phyloP scores from a whole-genome alignment of 2,329 filamentous ascomycete species.

The Albophoma yamanashiensis region DNA sequence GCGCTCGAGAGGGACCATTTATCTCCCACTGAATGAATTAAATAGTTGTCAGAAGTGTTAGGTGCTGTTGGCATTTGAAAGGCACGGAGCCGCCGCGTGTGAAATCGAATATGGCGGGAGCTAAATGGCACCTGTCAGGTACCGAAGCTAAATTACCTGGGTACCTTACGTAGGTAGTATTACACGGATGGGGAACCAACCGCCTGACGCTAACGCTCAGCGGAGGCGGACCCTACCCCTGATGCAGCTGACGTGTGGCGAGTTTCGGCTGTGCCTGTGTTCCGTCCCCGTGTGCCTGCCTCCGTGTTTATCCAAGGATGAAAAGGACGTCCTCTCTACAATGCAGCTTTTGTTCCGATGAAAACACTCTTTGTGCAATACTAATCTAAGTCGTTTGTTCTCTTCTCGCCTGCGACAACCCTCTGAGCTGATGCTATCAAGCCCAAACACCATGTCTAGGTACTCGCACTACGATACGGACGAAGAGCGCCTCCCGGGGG shows the following conservation, averaged over 20 bases:
- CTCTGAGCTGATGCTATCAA: neutral
- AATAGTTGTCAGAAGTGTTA: too few relatives aligned
- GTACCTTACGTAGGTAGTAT: too few relatives aligned
- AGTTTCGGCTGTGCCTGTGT: neutral
- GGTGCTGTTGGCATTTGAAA: too few relatives aligned
- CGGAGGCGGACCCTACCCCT: neutral
- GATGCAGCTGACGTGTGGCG: neutral
- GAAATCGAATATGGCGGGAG: too few relatives aligned
- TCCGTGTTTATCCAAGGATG: neutral
- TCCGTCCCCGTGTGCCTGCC: neutral
- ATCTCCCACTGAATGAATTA: too few relatives aligned
- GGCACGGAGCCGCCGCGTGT: too few relatives aligned
- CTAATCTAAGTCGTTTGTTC: neutral
- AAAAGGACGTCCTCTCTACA: neutral
- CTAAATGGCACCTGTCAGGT: too few relatives aligned
- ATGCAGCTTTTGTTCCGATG: neutral
- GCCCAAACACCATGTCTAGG: constrained; percentile 8
- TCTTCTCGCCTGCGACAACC: neutral
- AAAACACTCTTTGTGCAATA: neutral
- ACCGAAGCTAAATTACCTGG: too few relatives aligned
- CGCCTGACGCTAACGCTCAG: too few relatives aligned
- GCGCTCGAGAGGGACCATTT: too few relatives aligned
- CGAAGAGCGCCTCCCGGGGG: constrained; percentile 40
- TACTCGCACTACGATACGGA: constrained; percentile 34
- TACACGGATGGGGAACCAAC: too few relatives aligned